Base-by-base conservation (phyloP, 176 grass and related monocot genomes). In the Lolium rigidum region DNA sequence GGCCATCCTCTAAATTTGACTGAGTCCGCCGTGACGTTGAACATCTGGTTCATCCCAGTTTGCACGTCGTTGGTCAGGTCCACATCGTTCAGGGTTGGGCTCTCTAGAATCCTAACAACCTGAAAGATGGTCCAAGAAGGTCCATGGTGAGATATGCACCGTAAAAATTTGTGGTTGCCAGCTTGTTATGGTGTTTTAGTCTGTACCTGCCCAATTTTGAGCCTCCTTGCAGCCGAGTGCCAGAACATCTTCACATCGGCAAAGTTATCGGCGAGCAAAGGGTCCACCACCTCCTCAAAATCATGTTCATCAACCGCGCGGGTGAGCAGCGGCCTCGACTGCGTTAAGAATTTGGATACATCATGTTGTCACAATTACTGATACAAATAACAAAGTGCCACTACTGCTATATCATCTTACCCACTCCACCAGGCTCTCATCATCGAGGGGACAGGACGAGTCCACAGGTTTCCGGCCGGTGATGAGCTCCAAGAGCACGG, bases 341-440 rank as follows among this genome's bases (percentile, higher is more conserved):
- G 63, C 55, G 73, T 74, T 17, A 71, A 41, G 39, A 60, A 10
- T 41, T 41, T 51, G 20, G 18, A 59, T 15, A 3, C 1, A 75
- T 6, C 77, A n/a, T 50, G 13, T 28, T 26, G 21, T 86, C 41
- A 47, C 39, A 41, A 6, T 43, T 7, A 75, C 65, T 17, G 7
- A 35, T 41, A 41, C 39, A 41, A 41, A 4, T 16, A 18, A 4
- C 15, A 6, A 0, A 9, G 48, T 9, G 8, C 21, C 4, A 7
- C 16, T 43, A 1, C 8, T 8, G 18, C 13, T 77, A 7, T 43
- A 39, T 20, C n/a, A 78, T 8, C 90, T 92, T 94, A 98, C 96
- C 96, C 96, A 95, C 84, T 98, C 92, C 43, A 95, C 92, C 59
- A 98, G 92, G 78, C 96, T 98, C 86, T 98, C 93, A 25, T 95